Evolutionary conservation across 805 yeast species (phyloP), one percentile per base, ranked within the genome.

Genomic region (Zygosaccharomyces pseudorouxii): DNA sequence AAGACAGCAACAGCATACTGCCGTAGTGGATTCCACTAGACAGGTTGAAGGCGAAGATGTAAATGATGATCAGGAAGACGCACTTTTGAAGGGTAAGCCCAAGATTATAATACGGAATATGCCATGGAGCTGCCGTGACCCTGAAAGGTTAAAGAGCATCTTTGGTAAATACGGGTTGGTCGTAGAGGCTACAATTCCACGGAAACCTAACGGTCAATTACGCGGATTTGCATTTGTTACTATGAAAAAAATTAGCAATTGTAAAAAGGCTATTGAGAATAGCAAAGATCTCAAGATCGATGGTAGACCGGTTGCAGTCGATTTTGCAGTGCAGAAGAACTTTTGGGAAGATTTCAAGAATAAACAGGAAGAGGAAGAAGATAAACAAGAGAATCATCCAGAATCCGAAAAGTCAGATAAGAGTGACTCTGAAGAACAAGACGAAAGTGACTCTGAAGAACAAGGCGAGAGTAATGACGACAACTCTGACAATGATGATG

Each of bases 141-240:
- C 95, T 4, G 80, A 80, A 4, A 81, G 79, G 47, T 73, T 93
- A 59, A 82, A 78, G 60, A 82, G 82, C 57, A 61, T 81, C 6
- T 93, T 93, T 63, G 69, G 76, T 49, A 81, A 80, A 60, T 93
- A 72, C 63, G 99, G 99, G 45, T 83, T 86, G 25, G 96, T 93
- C 30, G 80, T 79, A 22, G 96, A 89, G 61, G 95, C 92, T 0
- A 80, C 81, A 56, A 88, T 93, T 56, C 99, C 99, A 41, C 80
- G 87, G 60, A 88, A 86, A 62, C 76, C 78, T 42, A 95, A 89
- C 43, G 96, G 97, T 12, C 82, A 79, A 64, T 86, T 93, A 93
- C 73, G 84, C 51, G 99, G 99, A 9, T 93, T 92, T 76, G 99
- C 89, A 0, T 93, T 93, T 67, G 89, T 93, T 8, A 85, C 93